Conservation (phyloP, 139 green algal species). For the Chlorella sp. region DNA sequence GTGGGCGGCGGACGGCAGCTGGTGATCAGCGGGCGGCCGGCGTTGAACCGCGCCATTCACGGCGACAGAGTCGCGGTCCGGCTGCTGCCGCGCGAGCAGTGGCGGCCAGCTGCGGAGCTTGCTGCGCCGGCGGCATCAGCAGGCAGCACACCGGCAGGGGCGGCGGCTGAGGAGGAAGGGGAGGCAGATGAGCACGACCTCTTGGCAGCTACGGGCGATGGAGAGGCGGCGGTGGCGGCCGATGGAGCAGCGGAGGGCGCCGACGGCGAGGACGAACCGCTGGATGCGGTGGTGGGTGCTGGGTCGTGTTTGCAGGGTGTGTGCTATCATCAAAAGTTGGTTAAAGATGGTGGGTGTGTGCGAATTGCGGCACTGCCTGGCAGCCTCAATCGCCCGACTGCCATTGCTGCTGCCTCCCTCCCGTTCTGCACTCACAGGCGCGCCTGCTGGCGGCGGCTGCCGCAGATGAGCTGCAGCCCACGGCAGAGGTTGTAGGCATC, state of each 20-base stretch:
- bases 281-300: constrained; percentile 7
- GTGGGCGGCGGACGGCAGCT: constrained; percentile 25
- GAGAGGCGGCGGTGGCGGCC: constrained; percentile 10
- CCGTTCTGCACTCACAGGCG: neutral
- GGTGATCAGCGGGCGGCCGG: constrained; percentile 42
- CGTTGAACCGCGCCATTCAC: constrained; percentile 56
- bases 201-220: constrained; percentile 27
- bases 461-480: constrained; percentile 42
- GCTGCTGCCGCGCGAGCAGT: constrained; percentile 80
- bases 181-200: constrained; percentile 31
- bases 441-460: neutral
- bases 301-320: neutral
- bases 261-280: constrained; percentile 31
- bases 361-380: too few relatives aligned
- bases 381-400: too few relatives aligned
- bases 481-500: constrained; percentile 77
- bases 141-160: neutral
- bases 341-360: neutral
- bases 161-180: neutral
- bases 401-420: neutral
- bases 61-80: constrained; percentile 68
- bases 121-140: constrained; percentile 7
- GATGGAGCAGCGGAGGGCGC: neutral
- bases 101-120: constrained; percentile 47
- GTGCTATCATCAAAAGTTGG: neutral